Base-by-base conservation (phyloP, 202 grass and related monocot species). In the Digitaria exilis region DNA sequence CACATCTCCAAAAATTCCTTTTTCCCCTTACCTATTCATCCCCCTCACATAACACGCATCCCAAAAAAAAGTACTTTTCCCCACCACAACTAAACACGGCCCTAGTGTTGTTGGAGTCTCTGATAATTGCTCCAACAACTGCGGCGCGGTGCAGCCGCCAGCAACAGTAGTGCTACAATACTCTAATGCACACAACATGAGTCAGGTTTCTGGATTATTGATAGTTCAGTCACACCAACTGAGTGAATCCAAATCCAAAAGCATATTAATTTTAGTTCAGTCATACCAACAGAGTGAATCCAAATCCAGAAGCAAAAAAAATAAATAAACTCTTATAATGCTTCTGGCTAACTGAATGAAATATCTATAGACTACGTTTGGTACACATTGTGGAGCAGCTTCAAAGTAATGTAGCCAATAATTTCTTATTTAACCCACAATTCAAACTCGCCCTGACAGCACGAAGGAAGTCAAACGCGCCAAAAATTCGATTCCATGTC, bases 81-180 rank as follows among this genome's bases (percentile, higher is more conserved):
- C n/a, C n/a, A n/a, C n/a, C n/a, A n/a, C n/a, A n/a, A n/a, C n/a
- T n/a, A n/a, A n/a, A n/a, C n/a, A n/a, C n/a, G n/a, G n/a, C n/a
- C n/a, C n/a, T 75, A 50, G 62, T 9, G 63, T 56, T 85, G 54
- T 62, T 81, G 7, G 16, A 77, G 65, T 56, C 37, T 4, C 16
- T 16, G 12, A n/a, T 55, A 16, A 56, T 21, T 39, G 55, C 55
- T 77, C 63, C 54, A 64, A 80, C 54, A 64, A 80, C 54, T 14
- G 54, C 12, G 54, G 8, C 43, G 46, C 32, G 35, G 28, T 14
- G 76, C 70, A 70, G 82, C 77, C 87, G 77, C 71, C 37, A 59
- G 39, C 35, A 76, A 81, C 54, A 85, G 77, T 71, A n/a, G 16
- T 7, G 12, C 39, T 79, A 4, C 21, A 6, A 39, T 66, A 66